A percentile compares a stretch with the other conserved stretches of the same genome.
These are phyloP conservation scores for Trichoderma lentiforme DNA, from an alignment of 2,329 filamentous ascomycete species.

Conservation along the genomic window DNA sequence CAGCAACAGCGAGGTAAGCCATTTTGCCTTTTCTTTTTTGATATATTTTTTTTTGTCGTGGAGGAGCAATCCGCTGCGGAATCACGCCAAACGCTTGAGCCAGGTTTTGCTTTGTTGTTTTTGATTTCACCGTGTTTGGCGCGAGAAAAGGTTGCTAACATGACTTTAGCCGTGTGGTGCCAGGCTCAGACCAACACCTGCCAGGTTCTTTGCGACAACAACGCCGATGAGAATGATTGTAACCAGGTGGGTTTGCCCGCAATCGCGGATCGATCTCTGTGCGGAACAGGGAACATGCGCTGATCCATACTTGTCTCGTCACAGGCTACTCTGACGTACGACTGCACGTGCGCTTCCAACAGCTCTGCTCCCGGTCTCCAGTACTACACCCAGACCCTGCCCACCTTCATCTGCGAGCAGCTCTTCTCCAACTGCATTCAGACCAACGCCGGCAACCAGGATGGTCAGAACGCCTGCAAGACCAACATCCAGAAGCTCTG, in stretches of 20 bases:
- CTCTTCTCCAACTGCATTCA: conserved; percentile 48
- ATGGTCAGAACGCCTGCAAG: conserved; percentile 48
- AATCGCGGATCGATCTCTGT: conserved; percentile 3
- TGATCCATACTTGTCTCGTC: conserved; percentile 15
- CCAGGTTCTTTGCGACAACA: conserved; percentile 43
- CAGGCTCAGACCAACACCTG: conserved; percentile 50
- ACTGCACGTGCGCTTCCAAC: conserved; percentile 49
- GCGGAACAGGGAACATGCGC: conserved; percentile 7
- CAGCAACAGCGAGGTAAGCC: conserved; percentile 39
- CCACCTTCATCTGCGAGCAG: conserved; percentile 50
- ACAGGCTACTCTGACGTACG: conserved; percentile 44
- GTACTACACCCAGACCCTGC: conserved; percentile 52
- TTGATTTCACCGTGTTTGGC: not conserved
- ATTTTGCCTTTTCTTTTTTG: conserved; percentile 6
- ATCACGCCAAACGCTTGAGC: not conserved
- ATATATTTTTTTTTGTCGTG: not conserved
- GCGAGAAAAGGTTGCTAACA: not conserved
- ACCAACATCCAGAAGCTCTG: conserved; percentile 47
- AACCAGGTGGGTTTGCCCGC: conserved; percentile 38
- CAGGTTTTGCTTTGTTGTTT: not conserved
- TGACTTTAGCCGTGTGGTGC: conserved; percentile 49
- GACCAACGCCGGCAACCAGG: conserved; percentile 39
- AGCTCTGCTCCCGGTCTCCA: conserved; percentile 48
- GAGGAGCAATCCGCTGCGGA: not conserved
- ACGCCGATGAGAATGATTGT: conserved; percentile 43